phyloP scores from a whole-genome alignment of 139 green algal species.

The Haematococcus sp. region DNA sequence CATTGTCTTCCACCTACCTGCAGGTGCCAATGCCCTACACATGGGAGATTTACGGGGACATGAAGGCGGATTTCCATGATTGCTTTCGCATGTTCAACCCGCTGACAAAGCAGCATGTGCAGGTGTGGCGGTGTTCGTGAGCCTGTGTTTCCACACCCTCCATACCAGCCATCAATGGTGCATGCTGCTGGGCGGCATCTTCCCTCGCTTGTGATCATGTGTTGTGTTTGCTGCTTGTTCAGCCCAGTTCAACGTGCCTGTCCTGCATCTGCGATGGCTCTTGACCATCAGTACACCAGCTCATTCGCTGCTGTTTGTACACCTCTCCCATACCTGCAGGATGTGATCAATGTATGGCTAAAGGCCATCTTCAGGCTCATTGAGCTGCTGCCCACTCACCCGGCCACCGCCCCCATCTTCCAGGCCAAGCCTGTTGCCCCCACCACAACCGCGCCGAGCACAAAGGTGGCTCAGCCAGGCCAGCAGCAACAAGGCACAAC shows the following conservation, averaged over 20 bases:
- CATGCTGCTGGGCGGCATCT: too few species aligned
- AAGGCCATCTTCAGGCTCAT: constrained; percentile 63
- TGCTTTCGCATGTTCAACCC: constrained; percentile 99
- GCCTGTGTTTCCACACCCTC: too few species aligned
- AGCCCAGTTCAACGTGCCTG: neutral
- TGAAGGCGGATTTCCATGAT: constrained; percentile 74
- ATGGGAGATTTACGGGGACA: constrained; percentile 96
- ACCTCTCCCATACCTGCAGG: constrained; percentile 1
- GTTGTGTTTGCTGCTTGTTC: neutral
- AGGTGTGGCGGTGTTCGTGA: constrained; percentile 7
- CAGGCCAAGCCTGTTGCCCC: too few species aligned
- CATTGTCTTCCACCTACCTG: constrained; percentile 3
- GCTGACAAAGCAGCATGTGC: constrained; percentile 29
- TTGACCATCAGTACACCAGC: too few species aligned
- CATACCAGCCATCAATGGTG: too few species aligned
- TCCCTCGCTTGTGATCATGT: too few species aligned
- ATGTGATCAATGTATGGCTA: constrained; percentile 52
- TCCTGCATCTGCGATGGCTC: too few species aligned
- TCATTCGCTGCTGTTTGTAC: too few species aligned
- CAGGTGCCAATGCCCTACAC: constrained; percentile 84
- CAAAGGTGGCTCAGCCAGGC: too few species aligned
- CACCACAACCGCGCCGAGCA: too few species aligned
- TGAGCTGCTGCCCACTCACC: constrained; percentile 65
- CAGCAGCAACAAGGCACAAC: neutral
- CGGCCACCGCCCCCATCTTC: constrained; percentile 17